Conservation (phyloP, 2,329 filamentous ascomycete species). For the Hirsutella rhossiliensis region DNA sequence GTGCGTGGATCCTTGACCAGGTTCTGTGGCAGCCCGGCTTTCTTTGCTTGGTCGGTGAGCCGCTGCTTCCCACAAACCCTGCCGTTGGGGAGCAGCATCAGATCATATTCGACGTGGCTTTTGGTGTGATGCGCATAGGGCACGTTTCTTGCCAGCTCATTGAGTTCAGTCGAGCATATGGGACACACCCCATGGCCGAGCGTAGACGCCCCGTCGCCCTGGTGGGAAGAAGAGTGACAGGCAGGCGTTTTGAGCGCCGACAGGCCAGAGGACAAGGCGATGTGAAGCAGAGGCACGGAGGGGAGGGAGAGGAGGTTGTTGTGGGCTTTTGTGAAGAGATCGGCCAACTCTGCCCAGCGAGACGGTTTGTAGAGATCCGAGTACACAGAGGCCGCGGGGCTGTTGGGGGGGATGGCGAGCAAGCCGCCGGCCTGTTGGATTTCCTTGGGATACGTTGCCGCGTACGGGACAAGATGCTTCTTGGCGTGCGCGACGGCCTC, state of each 20-base stretch:
- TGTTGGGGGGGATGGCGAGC: slow-evolving; percentile 54
- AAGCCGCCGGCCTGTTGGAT: slow-evolving; percentile 67
- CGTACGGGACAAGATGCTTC: slow-evolving; percentile 65
- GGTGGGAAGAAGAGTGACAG: slow-evolving; percentile 59
- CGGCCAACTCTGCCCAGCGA: slow-evolving; percentile 66
- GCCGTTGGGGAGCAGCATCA: slow-evolving; percentile 77
- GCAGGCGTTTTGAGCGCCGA: slow-evolving; percentile 92
- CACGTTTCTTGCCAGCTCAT: slow-evolving; percentile 76
- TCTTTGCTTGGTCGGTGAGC: slow-evolving; percentile 65
- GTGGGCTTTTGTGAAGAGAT: slow-evolving; percentile 75
- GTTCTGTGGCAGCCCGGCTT: slow-evolving; percentile 56
- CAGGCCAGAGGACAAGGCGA: slow-evolving; percentile 80
- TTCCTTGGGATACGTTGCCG: slow-evolving; percentile 53
- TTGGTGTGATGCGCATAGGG: slow-evolving; percentile 94
- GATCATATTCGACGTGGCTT: slow-evolving; percentile 80
- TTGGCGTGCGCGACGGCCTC: slow-evolving; percentile 76
- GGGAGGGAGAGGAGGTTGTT: slow-evolving; percentile 78
- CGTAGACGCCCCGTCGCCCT: slow-evolving; percentile 18
- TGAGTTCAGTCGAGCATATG: slow-evolving; percentile 91
- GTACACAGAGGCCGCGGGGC: slow-evolving; percentile 29
- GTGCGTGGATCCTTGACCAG: slow-evolving; percentile 70
- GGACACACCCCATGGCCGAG: slow-evolving; percentile 73
- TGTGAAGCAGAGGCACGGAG: slow-evolving; percentile 71
- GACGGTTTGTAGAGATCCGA: slow-evolving; percentile 55
- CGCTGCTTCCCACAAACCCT: slow-evolving; percentile 70